Base-by-base conservation (phyloP, 352 stramenopile genomes). In the Blastocystis sp. region DNA sequence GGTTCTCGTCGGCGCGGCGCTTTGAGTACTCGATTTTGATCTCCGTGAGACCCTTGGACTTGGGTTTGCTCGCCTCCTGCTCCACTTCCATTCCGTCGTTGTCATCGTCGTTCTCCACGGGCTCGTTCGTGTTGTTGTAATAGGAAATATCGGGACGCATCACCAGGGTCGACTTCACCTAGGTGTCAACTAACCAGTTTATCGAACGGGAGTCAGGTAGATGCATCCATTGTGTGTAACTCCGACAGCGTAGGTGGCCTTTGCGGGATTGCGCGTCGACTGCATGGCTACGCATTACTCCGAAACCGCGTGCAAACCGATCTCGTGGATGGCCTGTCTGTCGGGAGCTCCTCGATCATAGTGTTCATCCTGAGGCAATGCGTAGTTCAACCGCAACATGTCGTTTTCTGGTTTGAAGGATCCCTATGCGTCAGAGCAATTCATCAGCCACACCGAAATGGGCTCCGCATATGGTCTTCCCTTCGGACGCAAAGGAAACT, bases 131-230 rank as follows among this genome's bases (percentile, higher is more conserved):
- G 14, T 40, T 40, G 18, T 85, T 46, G 24, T 51, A 54, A n/a
- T 64, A 85, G 51, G 7, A 16, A 36, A 85, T 85, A 53, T 85
- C 75, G 21, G 75, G 75, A 46, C 75, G 57, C 75, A 85, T 85
- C n/a, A 76, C 57, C 44, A 85, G 38, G 16, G 75, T 85, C 2
- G 57, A 85, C 38, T 85, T 72, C 9, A 85, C 65, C 57, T 85
- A 72, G 3, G 21, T 6, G 24, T 85, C 8, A 76, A n/a, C 21
- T 4, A 7, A 36, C 0, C 1, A 71, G 21, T 14, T 14, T 51
- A 32, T 6, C 21, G 0, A 36, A 85, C 75, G 1, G 75, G 75
- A 29, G 75, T 85, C 8, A 85, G 34, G 38, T 85, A 76, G 18
- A 85, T 57, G 14, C n/a, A 72, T 27, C 63, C 63, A n/a, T 85